phyloP scores from a whole-genome alignment of 2,329 filamentous ascomycete genomes.

The Clonostachys sp. region DNA sequence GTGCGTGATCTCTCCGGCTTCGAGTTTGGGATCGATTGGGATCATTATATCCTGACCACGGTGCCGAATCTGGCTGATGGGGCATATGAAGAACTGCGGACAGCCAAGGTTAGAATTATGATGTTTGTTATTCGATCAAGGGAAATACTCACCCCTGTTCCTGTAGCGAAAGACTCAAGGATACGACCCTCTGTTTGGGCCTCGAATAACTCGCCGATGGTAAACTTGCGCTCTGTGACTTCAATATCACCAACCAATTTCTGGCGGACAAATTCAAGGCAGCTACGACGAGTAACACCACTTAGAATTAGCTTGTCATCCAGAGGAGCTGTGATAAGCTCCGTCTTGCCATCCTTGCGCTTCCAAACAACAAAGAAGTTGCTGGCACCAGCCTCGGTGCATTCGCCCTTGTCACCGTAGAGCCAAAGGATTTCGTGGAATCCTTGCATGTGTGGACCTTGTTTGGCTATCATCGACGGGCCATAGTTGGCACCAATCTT shows the following conservation, averaged over 20 bases:
- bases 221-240: constrained; percentile 78
- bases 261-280: constrained; percentile 67
- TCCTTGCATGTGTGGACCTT: constrained; percentile 66
- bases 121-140: background rate
- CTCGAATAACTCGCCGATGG: constrained; percentile 71
- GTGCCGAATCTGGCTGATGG: constrained; percentile 65
- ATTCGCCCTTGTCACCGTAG: constrained; percentile 70
- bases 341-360: constrained; percentile 42
- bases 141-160: constrained; percentile 68
- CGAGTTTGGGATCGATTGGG: constrained; percentile 48
- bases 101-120: background rate
- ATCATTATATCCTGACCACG: constrained; percentile 59
- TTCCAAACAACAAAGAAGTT: constrained; percentile 90
- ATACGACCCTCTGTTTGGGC: constrained; percentile 72
- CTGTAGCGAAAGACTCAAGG: constrained; percentile 80
- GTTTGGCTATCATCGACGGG: constrained; percentile 72
- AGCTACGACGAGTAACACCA: constrained; percentile 79
- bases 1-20: constrained; percentile 47
- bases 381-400: constrained; percentile 86
- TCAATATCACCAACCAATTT: constrained; percentile 57
- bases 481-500: constrained; percentile 96
- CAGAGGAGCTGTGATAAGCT: constrained; percentile 78
- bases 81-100: constrained; percentile 63
- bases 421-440: constrained; percentile 95
- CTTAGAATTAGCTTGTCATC: constrained; percentile 81